A percentile compares a stretch with the other conserved stretches of the same genome.
These are phyloP conservation scores for Penicillium bovifimosum DNA, from an alignment of 495 filamentous ascomycete genomes.

Conservation along the genomic window DNA sequence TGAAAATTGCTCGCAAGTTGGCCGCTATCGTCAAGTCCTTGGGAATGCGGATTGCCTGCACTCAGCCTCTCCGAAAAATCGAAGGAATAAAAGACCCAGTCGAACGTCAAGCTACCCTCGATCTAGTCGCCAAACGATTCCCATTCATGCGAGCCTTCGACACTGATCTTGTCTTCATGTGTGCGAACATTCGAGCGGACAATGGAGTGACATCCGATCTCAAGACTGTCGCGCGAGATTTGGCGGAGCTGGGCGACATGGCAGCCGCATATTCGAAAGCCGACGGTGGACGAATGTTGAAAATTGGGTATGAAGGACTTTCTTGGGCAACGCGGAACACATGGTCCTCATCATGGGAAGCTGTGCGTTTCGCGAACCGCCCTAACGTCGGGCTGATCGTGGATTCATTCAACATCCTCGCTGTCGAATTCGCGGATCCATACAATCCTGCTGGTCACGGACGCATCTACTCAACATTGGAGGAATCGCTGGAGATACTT, in stretches of 20 bases:
- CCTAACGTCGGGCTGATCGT: constrained; percentile 60
- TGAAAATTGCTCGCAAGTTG: constrained; percentile 23
- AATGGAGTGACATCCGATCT: constrained; percentile 27
- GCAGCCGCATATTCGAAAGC: constrained; percentile 20
- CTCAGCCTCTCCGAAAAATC: constrained; percentile 29
- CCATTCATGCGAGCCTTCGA: constrained; percentile 36
- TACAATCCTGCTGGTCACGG: constrained; percentile 27
- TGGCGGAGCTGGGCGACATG: constrained; percentile 30
- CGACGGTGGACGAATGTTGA: constrained; percentile 27
- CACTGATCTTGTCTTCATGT: constrained; percentile 34
- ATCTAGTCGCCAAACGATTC: constrained; percentile 30
- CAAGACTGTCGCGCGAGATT: constrained; percentile 23
- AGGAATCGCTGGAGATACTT: constrained; percentile 23
- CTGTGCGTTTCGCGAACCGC: constrained; percentile 49
- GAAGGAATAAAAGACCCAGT: constrained; percentile 25
- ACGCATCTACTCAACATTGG: constrained; percentile 19
- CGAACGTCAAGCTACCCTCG: constrained; percentile 17
- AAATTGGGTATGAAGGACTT: constrained; percentile 34
- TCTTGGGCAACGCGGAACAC: constrained; percentile 60
- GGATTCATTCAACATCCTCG: constrained; percentile 64
- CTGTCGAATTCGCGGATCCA: constrained; percentile 65
- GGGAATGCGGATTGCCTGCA: constrained; percentile 30
- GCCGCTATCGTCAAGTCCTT: constrained; percentile 25
- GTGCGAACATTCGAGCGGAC: constrained; percentile 29
- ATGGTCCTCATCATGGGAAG: constrained; percentile 58